Percentiles rank a stretch among this genome's conserved stretches.
Conservation (phyloP, 805 yeast genomes). For the Pichia ethanolica region DNA sequence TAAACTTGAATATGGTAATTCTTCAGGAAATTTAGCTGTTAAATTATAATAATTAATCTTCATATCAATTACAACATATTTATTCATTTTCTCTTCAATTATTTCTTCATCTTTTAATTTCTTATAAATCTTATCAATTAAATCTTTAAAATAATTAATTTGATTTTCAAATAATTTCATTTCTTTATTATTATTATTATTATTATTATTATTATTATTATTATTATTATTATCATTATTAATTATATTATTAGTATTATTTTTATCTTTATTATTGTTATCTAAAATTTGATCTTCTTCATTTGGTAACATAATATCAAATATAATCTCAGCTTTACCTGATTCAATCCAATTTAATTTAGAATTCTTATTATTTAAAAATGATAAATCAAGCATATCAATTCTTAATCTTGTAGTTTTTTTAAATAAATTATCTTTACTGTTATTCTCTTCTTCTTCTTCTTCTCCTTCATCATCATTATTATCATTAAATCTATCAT, state of each 20-base stretch:
- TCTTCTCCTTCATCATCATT: slow-evolving; percentile 22
- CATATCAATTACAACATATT: slow-evolving; percentile 61
- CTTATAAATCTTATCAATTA: not conserved
- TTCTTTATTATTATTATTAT: not conserved
- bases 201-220: not conserved
- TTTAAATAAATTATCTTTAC: slow-evolving; percentile 34
- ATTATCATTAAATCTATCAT: not conserved
- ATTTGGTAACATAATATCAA: slow-evolving; percentile 67
- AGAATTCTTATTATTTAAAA: slow-evolving; percentile 24
- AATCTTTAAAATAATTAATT: not conserved
- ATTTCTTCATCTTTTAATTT: not conserved
- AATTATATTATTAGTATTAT: not conserved
- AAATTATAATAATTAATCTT: slow-evolving; percentile 58
- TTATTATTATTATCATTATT: not conserved
- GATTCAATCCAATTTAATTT: slow-evolving; percentile 66
- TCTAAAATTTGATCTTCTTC: slow-evolving; percentile 25
- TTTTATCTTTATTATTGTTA: not conserved
- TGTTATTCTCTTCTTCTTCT: slow-evolving; percentile 19
- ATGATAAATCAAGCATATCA: slow-evolving; percentile 31
- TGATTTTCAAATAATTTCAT: too few relatives aligned
- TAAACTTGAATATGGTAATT: slow-evolving; percentile 42
- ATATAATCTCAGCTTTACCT: slow-evolving; percentile 62
- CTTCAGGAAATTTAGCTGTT: slow-evolving; percentile 46
- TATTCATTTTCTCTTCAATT: slow-evolving; percentile 20
- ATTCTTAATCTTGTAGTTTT: slow-evolving; percentile 40